A percentile compares a stretch with the other conserved stretches of the same genome.
phyloP scores from a whole-genome alignment of 805 yeast species.

The Saccharomycopsis javanensis region DNA sequence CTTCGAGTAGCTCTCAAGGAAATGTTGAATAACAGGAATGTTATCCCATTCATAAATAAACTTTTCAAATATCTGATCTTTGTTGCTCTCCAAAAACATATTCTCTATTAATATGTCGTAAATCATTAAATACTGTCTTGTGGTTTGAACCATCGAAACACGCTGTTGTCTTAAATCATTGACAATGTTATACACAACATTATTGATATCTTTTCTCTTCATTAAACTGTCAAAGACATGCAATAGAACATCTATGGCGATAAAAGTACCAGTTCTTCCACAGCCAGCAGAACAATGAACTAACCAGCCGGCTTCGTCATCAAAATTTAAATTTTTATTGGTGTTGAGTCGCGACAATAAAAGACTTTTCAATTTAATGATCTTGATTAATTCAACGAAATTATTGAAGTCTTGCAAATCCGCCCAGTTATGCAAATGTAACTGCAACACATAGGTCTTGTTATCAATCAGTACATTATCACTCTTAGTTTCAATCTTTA shows the following conservation, averaged over 20 bases:
- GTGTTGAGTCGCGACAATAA: background rate
- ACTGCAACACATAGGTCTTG: conserved; percentile 46
- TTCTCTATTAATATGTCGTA: conserved; percentile 40
- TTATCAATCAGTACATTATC: conserved; percentile 25
- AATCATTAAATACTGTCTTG: conserved; percentile 64
- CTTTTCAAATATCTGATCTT: background rate
- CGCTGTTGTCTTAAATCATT: conserved; percentile 64
- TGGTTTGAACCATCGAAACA: conserved; percentile 75
- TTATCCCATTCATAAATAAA: conserved; percentile 3
- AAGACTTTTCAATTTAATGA: conserved; percentile 8
- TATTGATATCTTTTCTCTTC: background rate
- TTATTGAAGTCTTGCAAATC: conserved; percentile 62
- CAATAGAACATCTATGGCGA: conserved; percentile 51
- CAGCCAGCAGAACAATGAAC: conserved; percentile 97
- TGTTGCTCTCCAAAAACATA: conserved; percentile 4
- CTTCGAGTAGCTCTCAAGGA: background rate
- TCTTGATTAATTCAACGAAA: conserved; percentile 23
- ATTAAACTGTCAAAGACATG: background rate
- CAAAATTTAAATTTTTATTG: background rate
- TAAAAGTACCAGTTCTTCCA: conserved; percentile 89
- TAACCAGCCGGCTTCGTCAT: conserved; percentile 34
- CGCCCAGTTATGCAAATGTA: conserved; percentile 76
- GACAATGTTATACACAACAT: conserved; percentile 44
- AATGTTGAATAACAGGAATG: background rate
- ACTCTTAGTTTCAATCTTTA: conserved; percentile 20